These are phyloP conservation scores for Russula sp. DNA, from an alignment of 768 basidiomycete genomes.

Conservation along the genomic window DNA sequence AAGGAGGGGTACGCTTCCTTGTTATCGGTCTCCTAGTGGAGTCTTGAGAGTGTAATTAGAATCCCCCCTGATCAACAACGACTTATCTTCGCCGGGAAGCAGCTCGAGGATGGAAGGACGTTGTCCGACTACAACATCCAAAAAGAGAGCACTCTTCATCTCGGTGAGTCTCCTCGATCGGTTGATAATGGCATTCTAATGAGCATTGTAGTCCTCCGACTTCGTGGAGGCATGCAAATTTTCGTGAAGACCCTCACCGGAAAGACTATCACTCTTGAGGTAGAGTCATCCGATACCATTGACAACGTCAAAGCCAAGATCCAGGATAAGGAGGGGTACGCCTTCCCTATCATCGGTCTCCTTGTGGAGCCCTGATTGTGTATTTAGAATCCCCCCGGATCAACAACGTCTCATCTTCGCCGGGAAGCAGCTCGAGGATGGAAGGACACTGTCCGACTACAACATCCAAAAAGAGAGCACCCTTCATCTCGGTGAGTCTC, in stretches of 20 bases:
- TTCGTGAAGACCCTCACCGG: constrained; percentile 62
- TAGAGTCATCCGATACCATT: constrained; percentile 68
- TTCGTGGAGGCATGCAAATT: constrained; percentile 50
- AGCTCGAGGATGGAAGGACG: constrained; percentile 79
- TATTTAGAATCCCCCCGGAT: constrained; percentile 68
- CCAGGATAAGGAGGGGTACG: constrained; percentile 83
- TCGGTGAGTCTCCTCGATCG: constrained; percentile 45
- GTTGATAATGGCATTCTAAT: constrained; percentile 36
- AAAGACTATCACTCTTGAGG: constrained; percentile 76
- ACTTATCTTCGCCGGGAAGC: constrained; percentile 79
- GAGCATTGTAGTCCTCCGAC: constrained; percentile 46
- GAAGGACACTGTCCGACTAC: constrained; percentile 68
- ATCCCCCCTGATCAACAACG: constrained; percentile 80
- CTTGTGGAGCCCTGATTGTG: background rate
- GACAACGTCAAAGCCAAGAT: constrained; percentile 79
- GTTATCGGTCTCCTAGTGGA: no score
- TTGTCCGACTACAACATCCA: constrained; percentile 68
- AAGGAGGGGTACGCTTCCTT: constrained; percentile 63
- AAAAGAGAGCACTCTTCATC: constrained; percentile 59
- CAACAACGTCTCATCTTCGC: constrained; percentile 80
- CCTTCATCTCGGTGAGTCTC: constrained; percentile 49
- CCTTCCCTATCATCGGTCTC: background rate
- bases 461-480: constrained; percentile 67
- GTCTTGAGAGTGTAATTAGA: constrained; percentile 34
- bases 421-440: constrained; percentile 82